Percentiles rank a stretch among this genome's conserved stretches.
Conservation (phyloP, 2,329 filamentous ascomycete genomes). For the Ophiobolus disseminans region DNA sequence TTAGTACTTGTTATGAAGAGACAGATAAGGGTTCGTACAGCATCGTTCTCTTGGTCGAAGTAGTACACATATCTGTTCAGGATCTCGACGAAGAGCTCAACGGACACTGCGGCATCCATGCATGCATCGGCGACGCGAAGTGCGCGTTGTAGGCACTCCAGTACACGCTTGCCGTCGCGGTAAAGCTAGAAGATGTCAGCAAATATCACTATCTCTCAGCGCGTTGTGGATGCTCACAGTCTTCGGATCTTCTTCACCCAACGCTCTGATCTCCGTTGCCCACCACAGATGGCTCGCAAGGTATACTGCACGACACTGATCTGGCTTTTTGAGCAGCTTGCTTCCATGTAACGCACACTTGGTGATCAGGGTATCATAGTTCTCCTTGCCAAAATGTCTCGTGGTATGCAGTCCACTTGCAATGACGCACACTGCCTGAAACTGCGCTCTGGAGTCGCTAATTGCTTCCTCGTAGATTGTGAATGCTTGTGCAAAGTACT, state of each 20-base stretch:
- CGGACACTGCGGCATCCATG: conserved; percentile 97
- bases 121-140: conserved; percentile 96
- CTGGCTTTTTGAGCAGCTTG: conserved; percentile 95
- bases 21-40: conserved; percentile 59
- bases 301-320: conserved; percentile 96
- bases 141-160: conserved; percentile 94
- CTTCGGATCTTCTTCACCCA: conserved; percentile 81
- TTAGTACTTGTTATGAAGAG: conserved; percentile 9
- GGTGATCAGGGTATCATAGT: conserved; percentile 97
- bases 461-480: conserved; percentile 97
- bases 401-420: conserved; percentile 88
- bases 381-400: conserved; percentile 91
- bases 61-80: conserved; percentile 98
- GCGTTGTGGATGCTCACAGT: conserved; percentile 63
- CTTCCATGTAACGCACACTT: conserved; percentile 97
- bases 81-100: conserved; percentile 98
- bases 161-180: conserved; percentile 93
- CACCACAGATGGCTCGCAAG: conserved; percentile 97
- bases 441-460: conserved; percentile 94
- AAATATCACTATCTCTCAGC: conserved; percentile 14
- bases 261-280: conserved; percentile 82
- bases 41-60: conserved; percentile 98
- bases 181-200: conserved; percentile 67
- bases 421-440: conserved; percentile 96
- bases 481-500: conserved; percentile 98